A percentile compares a stretch with the other conserved stretches of the same genome.
phyloP scores from a whole-genome alignment of 148 eudicot genomes.

The Arctostaphylos glauca region DNA sequence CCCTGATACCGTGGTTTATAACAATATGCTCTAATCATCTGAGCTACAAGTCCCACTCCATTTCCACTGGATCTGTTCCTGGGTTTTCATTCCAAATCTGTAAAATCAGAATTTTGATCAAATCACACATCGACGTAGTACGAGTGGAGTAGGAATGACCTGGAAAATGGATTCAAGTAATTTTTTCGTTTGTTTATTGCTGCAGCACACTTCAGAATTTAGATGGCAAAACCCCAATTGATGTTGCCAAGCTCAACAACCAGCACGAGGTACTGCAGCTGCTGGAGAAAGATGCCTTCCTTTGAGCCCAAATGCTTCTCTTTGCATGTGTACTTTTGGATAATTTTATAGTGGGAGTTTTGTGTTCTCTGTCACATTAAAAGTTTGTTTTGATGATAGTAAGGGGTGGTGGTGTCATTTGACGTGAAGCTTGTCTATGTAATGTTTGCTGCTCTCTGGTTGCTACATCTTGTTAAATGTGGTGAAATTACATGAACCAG shows the following conservation, averaged over 20 bases:
- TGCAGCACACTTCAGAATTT: constrained; percentile 91
- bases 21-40: too few species aligned
- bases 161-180: too few species aligned
- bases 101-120: too few species aligned
- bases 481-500: too few species aligned
- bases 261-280: constrained; percentile 81
- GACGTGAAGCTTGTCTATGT: constrained; percentile 4
- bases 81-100: too few species aligned
- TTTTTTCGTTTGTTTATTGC: not conserved
- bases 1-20: too few species aligned
- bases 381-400: not conserved
- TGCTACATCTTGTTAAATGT: not conserved
- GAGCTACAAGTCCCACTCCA: too few species aligned
- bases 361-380: not conserved
- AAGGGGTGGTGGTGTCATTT: constrained; percentile 7
- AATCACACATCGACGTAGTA: too few species aligned
- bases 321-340: constrained; percentile 6
- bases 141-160: too few species aligned
- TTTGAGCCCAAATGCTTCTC: constrained; percentile 30
- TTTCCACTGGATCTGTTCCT: too few species aligned
- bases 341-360: not conserved
- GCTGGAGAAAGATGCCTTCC: constrained; percentile 93
- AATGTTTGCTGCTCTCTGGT: not conserved
- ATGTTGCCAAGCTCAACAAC: constrained; percentile 91
- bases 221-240: constrained; percentile 94